phyloP scores from a whole-genome alignment of 202 grass and related monocot species.

The Eragrostis tef region DNA sequence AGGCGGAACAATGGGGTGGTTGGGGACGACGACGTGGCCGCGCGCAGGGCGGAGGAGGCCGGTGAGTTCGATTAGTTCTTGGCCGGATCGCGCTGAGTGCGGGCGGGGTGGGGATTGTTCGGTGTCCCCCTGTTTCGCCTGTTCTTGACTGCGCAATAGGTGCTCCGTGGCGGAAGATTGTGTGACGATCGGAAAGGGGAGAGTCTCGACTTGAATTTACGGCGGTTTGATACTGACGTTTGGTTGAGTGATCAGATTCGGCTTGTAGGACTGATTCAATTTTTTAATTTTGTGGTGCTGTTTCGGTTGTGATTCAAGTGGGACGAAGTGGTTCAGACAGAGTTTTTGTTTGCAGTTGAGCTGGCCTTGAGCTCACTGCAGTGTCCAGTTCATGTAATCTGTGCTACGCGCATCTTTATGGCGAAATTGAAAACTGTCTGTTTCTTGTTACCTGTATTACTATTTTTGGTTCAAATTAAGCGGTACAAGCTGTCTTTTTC shows the following conservation, averaged over 20 bases:
- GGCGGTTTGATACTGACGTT: conserved; percentile 17
- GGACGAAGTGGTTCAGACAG: not conserved
- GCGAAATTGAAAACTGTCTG: not conserved
- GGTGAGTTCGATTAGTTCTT: conserved; percentile 46
- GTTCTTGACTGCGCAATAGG: not conserved
- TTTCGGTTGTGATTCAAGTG: not conserved
- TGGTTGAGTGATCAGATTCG: conserved; percentile 35
- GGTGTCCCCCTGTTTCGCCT: not conserved
- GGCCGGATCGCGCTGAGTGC: conserved; percentile 29
- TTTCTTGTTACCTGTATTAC: not conserved
- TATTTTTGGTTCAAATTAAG: not conserved
- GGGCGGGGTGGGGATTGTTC: not conserved
- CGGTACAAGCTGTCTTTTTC: not conserved
- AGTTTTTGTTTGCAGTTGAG: conserved; percentile 5
- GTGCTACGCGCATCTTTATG: not conserved
- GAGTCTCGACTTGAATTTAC: not conserved
- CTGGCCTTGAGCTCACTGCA: conserved; percentile 17
- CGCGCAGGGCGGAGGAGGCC: conserved; percentile 75
- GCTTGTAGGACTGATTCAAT: not conserved
- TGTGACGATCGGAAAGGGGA: not conserved
- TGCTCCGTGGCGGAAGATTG: not conserved
- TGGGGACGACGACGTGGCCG: conserved; percentile 61
- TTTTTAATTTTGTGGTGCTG: conserved; percentile 6
- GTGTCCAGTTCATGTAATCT: conserved; percentile 7
- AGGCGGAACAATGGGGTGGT: conserved; percentile 50